Conservation (phyloP, 148 eudicot genomes). For the Amaranthus cruentus region DNA sequence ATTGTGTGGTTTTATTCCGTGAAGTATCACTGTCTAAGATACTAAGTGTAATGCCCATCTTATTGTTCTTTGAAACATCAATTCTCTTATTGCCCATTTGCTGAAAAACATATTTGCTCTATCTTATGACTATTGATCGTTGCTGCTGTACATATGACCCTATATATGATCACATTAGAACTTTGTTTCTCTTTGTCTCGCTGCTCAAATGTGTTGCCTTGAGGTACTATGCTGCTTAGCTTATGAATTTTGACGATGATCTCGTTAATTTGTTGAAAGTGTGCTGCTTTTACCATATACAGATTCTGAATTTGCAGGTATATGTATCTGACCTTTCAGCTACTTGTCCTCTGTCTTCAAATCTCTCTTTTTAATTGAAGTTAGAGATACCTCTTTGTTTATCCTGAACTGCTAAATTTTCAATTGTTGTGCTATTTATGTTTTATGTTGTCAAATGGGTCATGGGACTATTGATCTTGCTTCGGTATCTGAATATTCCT, state of each 20-base stretch:
- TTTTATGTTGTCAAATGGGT: not conserved
- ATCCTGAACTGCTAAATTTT: not conserved
- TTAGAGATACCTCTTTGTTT: not conserved
- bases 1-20: not conserved
- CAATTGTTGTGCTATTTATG: not conserved
- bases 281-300: not conserved
- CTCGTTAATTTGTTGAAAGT: no score
- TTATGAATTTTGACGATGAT: not conserved
- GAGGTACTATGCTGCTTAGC: not conserved
- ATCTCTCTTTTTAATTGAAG: no score
- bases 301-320: not conserved
- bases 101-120: not conserved
- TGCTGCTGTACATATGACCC: not conserved
- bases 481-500: not conserved
- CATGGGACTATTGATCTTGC: not conserved
- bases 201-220: not conserved
- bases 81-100: not conserved
- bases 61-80: not conserved
- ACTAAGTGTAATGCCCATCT: not conserved
- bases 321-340: not conserved
- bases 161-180: not conserved
- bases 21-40: not conserved
- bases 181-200: not conserved
- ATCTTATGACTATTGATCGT: not conserved
- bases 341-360: not conserved